These are phyloP conservation scores for Lagenaria siceraria DNA, from an alignment of 306 rosid species.

Conservation along the genomic window DNA sequence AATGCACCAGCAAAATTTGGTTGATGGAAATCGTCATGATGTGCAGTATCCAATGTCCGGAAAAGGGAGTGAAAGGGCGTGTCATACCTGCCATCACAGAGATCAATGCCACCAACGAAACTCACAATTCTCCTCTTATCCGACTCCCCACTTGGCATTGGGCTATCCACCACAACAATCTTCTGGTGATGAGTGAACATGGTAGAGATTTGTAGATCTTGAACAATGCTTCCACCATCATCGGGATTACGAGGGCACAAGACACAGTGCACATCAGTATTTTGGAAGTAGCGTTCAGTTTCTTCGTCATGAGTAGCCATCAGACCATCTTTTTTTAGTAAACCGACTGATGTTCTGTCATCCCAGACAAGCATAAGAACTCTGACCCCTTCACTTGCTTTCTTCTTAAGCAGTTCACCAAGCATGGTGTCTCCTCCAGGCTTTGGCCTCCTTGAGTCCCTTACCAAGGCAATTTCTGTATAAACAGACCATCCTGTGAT, in stretches of 20 bases:
- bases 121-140: constrained; percentile 49
- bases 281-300: constrained; percentile 28
- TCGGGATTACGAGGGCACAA: constrained; percentile 74
- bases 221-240: constrained; percentile 55
- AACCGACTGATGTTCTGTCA: constrained; percentile 55
- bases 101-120: constrained; percentile 70
- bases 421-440: constrained; percentile 43
- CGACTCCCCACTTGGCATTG: constrained; percentile 34
- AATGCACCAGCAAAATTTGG: constrained; percentile 53
- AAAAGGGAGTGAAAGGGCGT: constrained; percentile 59
- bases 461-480: constrained; percentile 52
- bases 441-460: constrained; percentile 63
- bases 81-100: constrained; percentile 72
- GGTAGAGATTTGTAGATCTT: constrained; percentile 46
- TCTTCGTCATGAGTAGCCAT: constrained; percentile 80
- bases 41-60: constrained; percentile 59
- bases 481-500: constrained; percentile 78
- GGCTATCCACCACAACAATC: constrained; percentile 59
- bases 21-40: constrained; percentile 62
- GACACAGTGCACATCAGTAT: constrained; percentile 51
- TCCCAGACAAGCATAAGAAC: constrained; percentile 75
- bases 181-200: constrained; percentile 83
- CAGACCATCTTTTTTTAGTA: constrained; percentile 59
- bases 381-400: constrained; percentile 57
- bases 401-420: constrained; percentile 61